Evolutionary conservation across 805 yeast species (phyloP), one percentile per base, ranked within the genome.

Genomic region (Blastobotrys robertii): DNA sequence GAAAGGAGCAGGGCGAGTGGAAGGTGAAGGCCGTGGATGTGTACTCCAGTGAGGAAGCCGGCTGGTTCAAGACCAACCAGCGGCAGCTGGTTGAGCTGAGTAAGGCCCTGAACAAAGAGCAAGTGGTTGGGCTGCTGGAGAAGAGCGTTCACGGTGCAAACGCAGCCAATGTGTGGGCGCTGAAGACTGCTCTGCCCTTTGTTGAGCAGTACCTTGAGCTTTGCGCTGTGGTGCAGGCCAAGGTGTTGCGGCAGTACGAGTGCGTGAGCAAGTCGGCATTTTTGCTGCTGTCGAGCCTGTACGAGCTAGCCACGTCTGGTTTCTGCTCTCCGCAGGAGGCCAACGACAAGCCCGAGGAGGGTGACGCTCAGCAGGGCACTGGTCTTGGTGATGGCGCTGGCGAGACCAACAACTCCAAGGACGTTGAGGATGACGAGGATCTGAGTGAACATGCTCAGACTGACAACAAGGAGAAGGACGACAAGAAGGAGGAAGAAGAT

Each of bases 351-450:
- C 77, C 76, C 47, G 75, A 75, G 12, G 70, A 74, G 39, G 72
- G 72, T 38, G 72, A 82, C 42, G 59, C 81, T 45, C 81, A 82
- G 34, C 92, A 84, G 36, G 97, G 97, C 37, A 84, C 95, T 6
- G 94, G 94, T 6, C 66, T 84, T 14, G 98, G 98, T 30, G 92
- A 90, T 54, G 98, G 97, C 16, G 79, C 74, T 43, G 97, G 96
- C 50, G 95, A 83, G 2, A 71, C 77, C 19, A 81, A 83, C 53
- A 76, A 82, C 52, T 77, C 90, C 0, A 81, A 86, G 41, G 94
- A 87, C 57, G 82, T 81, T 39, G 96, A 81, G 49, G 94, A 88
- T 42, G 96, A 88, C 51, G 96, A 87, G 48, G 95, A 92, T 60
- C 68, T 90, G 39, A 68, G 81, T 3, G 95, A 87, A 56, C 72